These are phyloP conservation scores for Bryopsis sp. DNA, from an alignment of 139 green algal species.

Conservation along the genomic window DNA sequence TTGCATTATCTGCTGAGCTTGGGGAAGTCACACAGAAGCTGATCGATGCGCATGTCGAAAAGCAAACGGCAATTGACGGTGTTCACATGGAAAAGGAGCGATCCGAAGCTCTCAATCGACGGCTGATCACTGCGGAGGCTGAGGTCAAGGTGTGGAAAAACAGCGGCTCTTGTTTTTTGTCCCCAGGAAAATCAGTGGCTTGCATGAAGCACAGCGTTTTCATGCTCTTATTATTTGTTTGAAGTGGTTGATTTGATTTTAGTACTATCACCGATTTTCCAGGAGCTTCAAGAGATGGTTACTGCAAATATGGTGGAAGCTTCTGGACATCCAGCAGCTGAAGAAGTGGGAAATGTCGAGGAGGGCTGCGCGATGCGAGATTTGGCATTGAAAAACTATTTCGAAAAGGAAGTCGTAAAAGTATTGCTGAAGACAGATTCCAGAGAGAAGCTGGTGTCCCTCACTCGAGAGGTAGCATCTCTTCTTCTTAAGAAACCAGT, in stretches of 20 bases:
- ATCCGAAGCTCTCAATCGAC: background rate
- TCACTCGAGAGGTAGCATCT: slow-evolving; percentile 42
- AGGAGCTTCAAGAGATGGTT: background rate
- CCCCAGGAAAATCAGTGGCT: too few relatives aligned
- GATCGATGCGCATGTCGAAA: background rate
- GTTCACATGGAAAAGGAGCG: background rate
- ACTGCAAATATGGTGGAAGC: background rate
- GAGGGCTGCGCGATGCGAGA: background rate
- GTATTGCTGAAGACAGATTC: slow-evolving; percentile 18
- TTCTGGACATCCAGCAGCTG: background rate
- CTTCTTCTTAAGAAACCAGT: too few relatives aligned
- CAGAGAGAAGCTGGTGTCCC: slow-evolving; percentile 32
- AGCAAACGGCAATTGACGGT: background rate
- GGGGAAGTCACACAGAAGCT: background rate
- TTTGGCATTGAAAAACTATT: background rate
- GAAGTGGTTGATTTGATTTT: too few relatives aligned
- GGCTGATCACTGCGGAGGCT: background rate
- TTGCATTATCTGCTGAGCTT: background rate
- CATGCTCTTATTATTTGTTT: too few relatives aligned
- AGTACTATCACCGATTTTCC: too few relatives aligned
- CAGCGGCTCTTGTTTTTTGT: too few relatives aligned
- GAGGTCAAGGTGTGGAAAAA: background rate
- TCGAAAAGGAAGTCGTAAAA: slow-evolving; percentile 9
- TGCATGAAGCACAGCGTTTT: too few relatives aligned
- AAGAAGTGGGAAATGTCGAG: background rate